A percentile compares a stretch with the other conserved stretches of the same genome.
These are phyloP conservation scores for Alternaria solani DNA, from an alignment of 2,329 filamentous ascomycete genomes.

Conservation along the genomic window DNA sequence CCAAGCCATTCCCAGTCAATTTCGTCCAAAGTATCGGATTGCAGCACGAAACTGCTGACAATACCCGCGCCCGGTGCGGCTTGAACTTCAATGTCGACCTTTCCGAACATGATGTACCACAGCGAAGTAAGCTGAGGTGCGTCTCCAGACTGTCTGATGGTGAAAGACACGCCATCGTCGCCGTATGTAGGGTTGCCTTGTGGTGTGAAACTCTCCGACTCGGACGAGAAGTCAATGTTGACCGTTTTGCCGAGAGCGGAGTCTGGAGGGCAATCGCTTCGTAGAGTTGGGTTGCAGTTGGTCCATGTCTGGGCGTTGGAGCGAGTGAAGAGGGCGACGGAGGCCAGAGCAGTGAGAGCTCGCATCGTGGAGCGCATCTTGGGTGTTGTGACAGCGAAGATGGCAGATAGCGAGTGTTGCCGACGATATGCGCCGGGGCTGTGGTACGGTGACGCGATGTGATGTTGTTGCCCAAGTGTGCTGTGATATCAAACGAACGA, in stretches of 20 bases:
- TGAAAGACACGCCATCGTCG: constrained; percentile 80
- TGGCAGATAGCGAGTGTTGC: constrained; percentile 12
- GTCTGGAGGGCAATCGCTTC: constrained; percentile 72
- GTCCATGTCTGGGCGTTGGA: constrained; percentile 62
- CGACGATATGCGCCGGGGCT: constrained; percentile 3
- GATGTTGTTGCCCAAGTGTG: constrained; percentile 9
- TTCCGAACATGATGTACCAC: constrained; percentile 99
- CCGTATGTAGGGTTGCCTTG: constrained; percentile 76
- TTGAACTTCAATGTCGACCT: constrained; percentile 84
- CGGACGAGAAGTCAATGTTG: constrained; percentile 80
- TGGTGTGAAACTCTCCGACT: constrained; percentile 79
- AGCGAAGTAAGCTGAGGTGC: constrained; percentile 85
- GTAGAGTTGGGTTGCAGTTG: constrained; percentile 63
- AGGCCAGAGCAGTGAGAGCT: constrained; percentile 50
- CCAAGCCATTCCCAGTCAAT: constrained; percentile 98
- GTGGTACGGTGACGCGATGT: constrained; percentile 12
- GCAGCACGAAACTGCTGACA: constrained; percentile 88
- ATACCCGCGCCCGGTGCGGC: constrained; percentile 89
- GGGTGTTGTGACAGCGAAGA: constrained; percentile 18
- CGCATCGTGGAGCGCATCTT: constrained; percentile 46
- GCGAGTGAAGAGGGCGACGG: constrained; percentile 51
- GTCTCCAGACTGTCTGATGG: constrained; percentile 79
- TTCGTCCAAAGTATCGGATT: constrained; percentile 92
- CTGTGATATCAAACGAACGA: constrained; percentile 7
- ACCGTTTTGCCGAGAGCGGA: constrained; percentile 85